phyloP scores from a whole-genome alignment of 371 early-diverging fungal species.

The Mucor velutinosus region DNA sequence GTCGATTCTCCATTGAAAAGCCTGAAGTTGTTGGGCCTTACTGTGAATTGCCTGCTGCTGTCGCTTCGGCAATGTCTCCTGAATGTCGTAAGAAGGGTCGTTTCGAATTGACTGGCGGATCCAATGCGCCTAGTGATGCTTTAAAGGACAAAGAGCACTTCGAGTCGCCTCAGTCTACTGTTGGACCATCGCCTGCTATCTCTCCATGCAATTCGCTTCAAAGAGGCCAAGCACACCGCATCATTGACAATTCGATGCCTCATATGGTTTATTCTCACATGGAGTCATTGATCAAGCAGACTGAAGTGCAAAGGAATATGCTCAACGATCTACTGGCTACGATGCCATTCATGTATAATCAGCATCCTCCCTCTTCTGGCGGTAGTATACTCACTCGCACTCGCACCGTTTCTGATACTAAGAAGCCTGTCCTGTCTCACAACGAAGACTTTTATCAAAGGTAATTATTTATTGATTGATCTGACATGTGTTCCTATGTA shows the following conservation, averaged over 20 bases:
- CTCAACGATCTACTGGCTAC: constrained; percentile 23
- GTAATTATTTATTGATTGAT: constrained; percentile 1
- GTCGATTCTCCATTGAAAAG: constrained; percentile 38
- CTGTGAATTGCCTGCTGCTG: background rate
- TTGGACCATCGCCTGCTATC: constrained; percentile 22
- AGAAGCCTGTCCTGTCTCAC: constrained; percentile 16
- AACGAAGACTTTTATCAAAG: constrained; percentile 14
- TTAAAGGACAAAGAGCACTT: background rate
- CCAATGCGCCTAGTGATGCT: constrained; percentile 3
- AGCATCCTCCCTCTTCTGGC: background rate
- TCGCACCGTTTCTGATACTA: constrained; percentile 26
- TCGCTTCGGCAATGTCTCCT: constrained; percentile 7
- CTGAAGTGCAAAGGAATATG: constrained; percentile 29
- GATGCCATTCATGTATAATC: constrained; percentile 9
- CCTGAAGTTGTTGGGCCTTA: constrained; percentile 7
- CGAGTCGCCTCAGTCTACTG: constrained; percentile 19
- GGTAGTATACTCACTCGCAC: constrained; percentile 5
- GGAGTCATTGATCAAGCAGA: constrained; percentile 29
- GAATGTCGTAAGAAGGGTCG: constrained; percentile 37
- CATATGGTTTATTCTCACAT: constrained; percentile 25
- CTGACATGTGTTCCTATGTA: background rate
- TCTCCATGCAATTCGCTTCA: constrained; percentile 36
- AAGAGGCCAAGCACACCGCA: constrained; percentile 35
- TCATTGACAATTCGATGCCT: constrained; percentile 17
- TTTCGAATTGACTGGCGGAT: constrained; percentile 35